phyloP scores from a whole-genome alignment of 768 basidiomycete genomes.

The Kwoniella sp. region DNA sequence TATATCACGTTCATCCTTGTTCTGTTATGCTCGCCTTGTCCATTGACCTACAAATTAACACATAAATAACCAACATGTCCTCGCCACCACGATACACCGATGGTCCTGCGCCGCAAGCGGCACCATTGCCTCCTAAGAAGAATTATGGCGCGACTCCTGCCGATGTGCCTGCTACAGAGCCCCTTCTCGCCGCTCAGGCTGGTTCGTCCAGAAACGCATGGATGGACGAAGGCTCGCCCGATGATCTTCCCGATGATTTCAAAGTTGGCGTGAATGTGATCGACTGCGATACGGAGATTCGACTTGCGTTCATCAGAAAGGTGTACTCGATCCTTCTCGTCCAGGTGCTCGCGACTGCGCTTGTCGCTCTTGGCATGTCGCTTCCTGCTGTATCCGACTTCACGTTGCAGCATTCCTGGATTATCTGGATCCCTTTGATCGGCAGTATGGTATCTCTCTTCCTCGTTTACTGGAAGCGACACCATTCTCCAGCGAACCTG shows the following conservation, averaged over 20 bases:
- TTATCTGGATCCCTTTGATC: conserved; percentile 52
- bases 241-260: conserved; percentile 88
- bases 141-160: conserved; percentile 39
- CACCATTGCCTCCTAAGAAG: conserved; percentile 33
- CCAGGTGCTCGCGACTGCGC: conserved; percentile 67
- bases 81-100: conserved; percentile 51
- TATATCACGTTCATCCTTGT: too few relatives aligned
- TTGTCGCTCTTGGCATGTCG: conserved; percentile 73
- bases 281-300: conserved; percentile 64
- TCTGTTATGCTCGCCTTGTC: too few relatives aligned
- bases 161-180: conserved; percentile 23
- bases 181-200: conserved; percentile 17
- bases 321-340: conserved; percentile 62
- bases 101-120: conserved; percentile 14
- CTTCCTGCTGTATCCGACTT: conserved; percentile 68
- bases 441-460: conserved; percentile 78
- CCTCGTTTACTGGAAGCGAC: conserved; percentile 87
- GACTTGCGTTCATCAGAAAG: conserved; percentile 80
- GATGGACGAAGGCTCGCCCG: conserved; percentile 65
- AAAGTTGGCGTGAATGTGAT: conserved; percentile 59
- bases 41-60: too few relatives aligned
- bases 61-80: conserved; percentile 23
- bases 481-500: conserved; percentile 84
- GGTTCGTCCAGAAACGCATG: conserved; percentile 45
- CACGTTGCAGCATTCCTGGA: conserved; percentile 77